These are phyloP conservation scores for Diphasiastrum complanatum DNA, from an alignment of 83 land plant species.

Conservation along the genomic window DNA sequence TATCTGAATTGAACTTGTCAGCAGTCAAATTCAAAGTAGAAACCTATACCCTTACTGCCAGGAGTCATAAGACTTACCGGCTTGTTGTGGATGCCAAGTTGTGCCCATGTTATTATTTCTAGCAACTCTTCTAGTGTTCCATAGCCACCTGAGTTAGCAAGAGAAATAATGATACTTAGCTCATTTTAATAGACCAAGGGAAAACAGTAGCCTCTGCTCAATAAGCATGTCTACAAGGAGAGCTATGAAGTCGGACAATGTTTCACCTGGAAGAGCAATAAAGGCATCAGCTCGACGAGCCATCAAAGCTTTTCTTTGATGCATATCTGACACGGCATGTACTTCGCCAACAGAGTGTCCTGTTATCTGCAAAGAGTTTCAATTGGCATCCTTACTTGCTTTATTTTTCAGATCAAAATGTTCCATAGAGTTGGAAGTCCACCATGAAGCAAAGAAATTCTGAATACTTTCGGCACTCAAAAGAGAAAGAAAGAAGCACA, in stretches of 20 bases:
- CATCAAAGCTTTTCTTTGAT: constrained; percentile 26
- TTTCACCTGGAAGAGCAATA: constrained; percentile 25
- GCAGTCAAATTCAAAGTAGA: no score
- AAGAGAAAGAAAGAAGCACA: no score
- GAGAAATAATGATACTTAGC: neutral
- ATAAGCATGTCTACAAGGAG: no score
- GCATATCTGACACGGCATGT: constrained; percentile 24
- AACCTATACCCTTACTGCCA: no score
- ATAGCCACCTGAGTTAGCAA: constrained; percentile 21
- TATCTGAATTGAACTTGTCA: no score
- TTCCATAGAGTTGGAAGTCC: no score
- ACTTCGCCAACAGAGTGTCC: constrained; percentile 24
- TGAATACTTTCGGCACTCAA: neutral
- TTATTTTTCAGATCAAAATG: no score
- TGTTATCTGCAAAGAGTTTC: constrained; percentile 14
- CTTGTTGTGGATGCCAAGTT: constrained; percentile 30
- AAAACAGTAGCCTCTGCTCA: no score
- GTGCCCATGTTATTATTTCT: constrained; percentile 34
- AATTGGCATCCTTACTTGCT: neutral
- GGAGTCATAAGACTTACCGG: no score
- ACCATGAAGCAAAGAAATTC: neutral
- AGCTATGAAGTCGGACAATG: no score
- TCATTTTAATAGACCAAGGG: no score
- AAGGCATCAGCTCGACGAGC: constrained; percentile 26
- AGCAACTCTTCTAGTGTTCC: constrained; percentile 34